Conservation (phyloP, 805 yeast species). For the Kuraishia ogatae region DNA sequence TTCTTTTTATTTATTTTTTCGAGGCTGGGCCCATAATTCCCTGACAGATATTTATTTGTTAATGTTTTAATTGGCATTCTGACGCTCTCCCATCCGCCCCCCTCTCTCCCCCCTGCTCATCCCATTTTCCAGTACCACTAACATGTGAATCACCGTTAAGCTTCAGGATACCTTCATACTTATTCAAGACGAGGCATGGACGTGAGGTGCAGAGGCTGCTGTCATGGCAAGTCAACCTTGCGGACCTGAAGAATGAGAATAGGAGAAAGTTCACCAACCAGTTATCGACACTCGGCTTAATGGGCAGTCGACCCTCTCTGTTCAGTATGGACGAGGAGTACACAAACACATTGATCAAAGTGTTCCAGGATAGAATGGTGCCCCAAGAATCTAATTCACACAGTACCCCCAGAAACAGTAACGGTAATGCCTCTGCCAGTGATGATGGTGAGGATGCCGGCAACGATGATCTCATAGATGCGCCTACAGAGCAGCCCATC, state of each 20-base stretch:
- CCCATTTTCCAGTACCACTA: too few species aligned
- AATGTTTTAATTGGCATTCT: too few species aligned
- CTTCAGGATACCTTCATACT: not conserved
- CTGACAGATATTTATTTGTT: too few species aligned
- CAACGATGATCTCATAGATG: conserved; percentile 7
- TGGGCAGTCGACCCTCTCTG: conserved; percentile 6
- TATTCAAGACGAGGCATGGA: not conserved
- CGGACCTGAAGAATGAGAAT: not conserved
- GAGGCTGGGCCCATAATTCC: too few species aligned
- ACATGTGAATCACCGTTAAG: not conserved
- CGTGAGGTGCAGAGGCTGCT: not conserved
- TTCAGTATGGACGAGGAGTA: conserved; percentile 5
- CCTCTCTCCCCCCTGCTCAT: too few species aligned
- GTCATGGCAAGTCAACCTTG: not conserved
- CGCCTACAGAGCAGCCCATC: conserved; percentile 6
- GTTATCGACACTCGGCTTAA: conserved; percentile 7
- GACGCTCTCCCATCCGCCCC: too few species aligned
- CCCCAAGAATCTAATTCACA: not conserved
- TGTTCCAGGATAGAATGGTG: conserved; percentile 5
- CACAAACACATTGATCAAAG: conserved; percentile 5
- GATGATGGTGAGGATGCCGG: conserved; percentile 1
- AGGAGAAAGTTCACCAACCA: not conserved
- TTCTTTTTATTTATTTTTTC: too few species aligned
- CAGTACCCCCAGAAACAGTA: not conserved
- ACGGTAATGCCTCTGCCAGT: conserved; percentile 6